Conservation (phyloP, 331 rosid species). For the Quercus tomentella region DNA sequence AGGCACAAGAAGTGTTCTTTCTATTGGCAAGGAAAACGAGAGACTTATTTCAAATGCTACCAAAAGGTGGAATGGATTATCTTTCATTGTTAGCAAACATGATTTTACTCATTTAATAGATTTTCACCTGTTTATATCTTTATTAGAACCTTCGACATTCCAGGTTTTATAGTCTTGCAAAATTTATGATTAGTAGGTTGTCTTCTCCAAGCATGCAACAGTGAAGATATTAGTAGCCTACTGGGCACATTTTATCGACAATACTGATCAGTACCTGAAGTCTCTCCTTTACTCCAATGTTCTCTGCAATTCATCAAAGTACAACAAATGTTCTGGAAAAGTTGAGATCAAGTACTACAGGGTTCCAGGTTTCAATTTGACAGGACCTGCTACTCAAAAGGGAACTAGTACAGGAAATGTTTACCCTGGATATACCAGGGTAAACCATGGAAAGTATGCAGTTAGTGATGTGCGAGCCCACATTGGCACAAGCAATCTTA, state of each 20-base stretch:
- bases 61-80: no score
- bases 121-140: neutral
- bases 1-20: neutral
- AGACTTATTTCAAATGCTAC: neutral
- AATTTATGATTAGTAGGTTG: slow-evolving; percentile 38
- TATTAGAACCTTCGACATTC: neutral
- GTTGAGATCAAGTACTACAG: slow-evolving; percentile 81
- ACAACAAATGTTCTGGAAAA: slow-evolving; percentile 71
- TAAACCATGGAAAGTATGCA: slow-evolving; percentile 90
- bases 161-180: slow-evolving; percentile 6
- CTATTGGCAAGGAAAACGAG: neutral
- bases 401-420: slow-evolving; percentile 55
- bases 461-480: slow-evolving; percentile 76
- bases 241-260: slow-evolving; percentile 69
- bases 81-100: neutral
- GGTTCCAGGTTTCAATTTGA: slow-evolving; percentile 78
- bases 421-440: slow-evolving; percentile 75
- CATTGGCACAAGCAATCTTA: slow-evolving; percentile 84
- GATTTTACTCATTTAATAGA: neutral
- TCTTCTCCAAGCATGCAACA: slow-evolving; percentile 75
- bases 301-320: slow-evolving; percentile 71
- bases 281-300: slow-evolving; percentile 73
- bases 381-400: slow-evolving; percentile 62
- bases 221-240: slow-evolving; percentile 75
- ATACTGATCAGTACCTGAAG: slow-evolving; percentile 74